phyloP scores from a whole-genome alignment of 345 rosid species.

The Durio zibethinus region DNA sequence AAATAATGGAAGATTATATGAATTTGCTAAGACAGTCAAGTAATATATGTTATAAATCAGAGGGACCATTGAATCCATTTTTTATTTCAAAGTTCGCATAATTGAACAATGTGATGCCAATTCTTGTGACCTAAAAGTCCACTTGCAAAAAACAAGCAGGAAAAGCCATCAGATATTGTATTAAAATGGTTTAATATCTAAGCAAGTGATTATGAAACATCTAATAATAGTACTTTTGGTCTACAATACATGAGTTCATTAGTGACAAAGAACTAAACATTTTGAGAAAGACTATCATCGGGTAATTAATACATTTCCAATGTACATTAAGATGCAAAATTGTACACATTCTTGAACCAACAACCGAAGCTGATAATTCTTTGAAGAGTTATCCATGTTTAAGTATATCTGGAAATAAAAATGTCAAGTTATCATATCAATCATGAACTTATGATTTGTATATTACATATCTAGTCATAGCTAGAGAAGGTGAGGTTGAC shows the following conservation, averaged over 20 bases:
- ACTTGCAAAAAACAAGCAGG: conserved; percentile 34
- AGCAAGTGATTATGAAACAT: background rate
- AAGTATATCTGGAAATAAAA: conserved; percentile 56
- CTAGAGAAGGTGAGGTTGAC: background rate
- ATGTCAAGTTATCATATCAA: conserved; percentile 11
- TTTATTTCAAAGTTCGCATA: conserved; percentile 73
- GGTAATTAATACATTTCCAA: conserved; percentile 52
- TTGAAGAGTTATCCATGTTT: conserved; percentile 66
- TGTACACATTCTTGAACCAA: conserved; percentile 84
- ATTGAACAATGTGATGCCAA: conserved; percentile 74
- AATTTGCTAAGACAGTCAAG: too few species aligned
- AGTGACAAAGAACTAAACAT: background rate
- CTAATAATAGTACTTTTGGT: background rate
- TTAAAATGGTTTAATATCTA: background rate
- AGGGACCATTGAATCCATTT: conserved; percentile 46
- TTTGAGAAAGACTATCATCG: background rate
- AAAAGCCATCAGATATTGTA: background rate
- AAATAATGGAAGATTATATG: too few species aligned
- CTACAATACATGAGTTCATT: background rate
- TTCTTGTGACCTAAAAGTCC: conserved; percentile 92
- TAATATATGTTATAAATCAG: conserved; percentile 76
- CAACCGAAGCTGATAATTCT: conserved; percentile 77
- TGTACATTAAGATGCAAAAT: conserved; percentile 75
- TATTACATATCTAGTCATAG: background rate
- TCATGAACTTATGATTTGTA: background rate